phyloP scores from a whole-genome alignment of 176 grass and related monocot genomes.

The Elaeis guineensis region DNA sequence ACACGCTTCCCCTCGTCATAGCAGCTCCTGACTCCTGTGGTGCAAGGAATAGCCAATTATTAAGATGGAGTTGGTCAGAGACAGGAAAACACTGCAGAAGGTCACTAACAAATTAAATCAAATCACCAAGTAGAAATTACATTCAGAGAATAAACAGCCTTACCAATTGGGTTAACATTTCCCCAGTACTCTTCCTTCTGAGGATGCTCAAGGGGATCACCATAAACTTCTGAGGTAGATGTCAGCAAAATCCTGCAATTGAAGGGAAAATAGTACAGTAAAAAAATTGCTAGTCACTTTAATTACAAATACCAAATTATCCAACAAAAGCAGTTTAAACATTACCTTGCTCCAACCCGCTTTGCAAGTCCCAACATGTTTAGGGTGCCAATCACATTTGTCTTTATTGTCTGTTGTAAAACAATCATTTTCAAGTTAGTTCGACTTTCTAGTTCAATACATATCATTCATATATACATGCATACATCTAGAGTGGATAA shows the following conservation, averaged over 20 bases:
- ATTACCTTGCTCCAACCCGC: constrained; percentile 73
- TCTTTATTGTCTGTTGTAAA: constrained; percentile 49
- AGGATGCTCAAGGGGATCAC: constrained; percentile 91
- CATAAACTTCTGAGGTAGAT: constrained; percentile 90
- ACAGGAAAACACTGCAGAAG: constrained; percentile 10
- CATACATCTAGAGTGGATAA: no score
- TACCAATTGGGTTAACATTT: constrained; percentile 95
- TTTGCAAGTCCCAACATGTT: constrained; percentile 96
- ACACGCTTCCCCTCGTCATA: no score
- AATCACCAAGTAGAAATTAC: not conserved
- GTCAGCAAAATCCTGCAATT: constrained; percentile 55
- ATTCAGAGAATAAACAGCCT: not conserved
- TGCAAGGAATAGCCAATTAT: no score
- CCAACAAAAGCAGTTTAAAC: no score
- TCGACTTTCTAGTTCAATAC: no score
- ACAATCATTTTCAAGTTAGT: no score
- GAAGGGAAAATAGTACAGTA: constrained; percentile 1
- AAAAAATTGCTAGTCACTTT: not conserved
- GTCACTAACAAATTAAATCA: constrained; percentile 1
- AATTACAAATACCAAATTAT: no score
- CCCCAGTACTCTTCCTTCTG: constrained; percentile 93
- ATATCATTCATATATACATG: no score
- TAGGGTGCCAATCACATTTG: constrained; percentile 94
- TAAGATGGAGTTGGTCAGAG: constrained; percentile 1
- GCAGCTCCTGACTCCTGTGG: no score